These are phyloP conservation scores for Leishmania tropica DNA, from an alignment of 208 protist species.

Conservation along the genomic window DNA sequence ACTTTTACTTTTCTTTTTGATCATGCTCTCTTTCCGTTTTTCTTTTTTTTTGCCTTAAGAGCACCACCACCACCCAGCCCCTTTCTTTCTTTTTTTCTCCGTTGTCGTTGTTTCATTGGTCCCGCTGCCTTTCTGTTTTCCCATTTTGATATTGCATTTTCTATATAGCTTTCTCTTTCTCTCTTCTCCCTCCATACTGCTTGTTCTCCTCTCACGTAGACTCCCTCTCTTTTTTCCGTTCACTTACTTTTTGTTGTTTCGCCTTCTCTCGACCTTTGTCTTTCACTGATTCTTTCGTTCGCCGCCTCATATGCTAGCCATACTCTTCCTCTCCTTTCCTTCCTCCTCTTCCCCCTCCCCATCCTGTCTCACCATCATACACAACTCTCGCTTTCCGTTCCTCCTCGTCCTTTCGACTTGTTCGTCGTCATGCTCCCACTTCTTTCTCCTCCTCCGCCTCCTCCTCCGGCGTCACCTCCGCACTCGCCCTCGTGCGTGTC, in stretches of 20 bases:
- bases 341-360: not conserved
- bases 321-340: not conserved
- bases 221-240: not conserved
- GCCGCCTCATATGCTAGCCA: not conserved
- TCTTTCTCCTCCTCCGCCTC: not conserved
- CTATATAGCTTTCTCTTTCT: no score
- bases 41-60: not conserved
- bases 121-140: not conserved
- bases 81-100: not conserved
- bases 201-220: not conserved
- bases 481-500: not conserved
- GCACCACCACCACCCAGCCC: not conserved
- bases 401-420: not conserved
- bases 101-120: not conserved
- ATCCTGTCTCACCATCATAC: not conserved
- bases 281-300: not conserved
- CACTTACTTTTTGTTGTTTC: conserved; percentile 1
- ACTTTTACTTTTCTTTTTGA: not conserved
- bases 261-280: not conserved
- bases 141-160: no score
- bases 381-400: not conserved
- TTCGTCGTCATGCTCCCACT: not conserved
- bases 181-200: not conserved
- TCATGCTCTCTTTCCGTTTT: not conserved
- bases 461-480: not conserved